Evolutionary conservation across 306 rosid genomes (phyloP).

Genomic region (Senna siamea): DNA sequence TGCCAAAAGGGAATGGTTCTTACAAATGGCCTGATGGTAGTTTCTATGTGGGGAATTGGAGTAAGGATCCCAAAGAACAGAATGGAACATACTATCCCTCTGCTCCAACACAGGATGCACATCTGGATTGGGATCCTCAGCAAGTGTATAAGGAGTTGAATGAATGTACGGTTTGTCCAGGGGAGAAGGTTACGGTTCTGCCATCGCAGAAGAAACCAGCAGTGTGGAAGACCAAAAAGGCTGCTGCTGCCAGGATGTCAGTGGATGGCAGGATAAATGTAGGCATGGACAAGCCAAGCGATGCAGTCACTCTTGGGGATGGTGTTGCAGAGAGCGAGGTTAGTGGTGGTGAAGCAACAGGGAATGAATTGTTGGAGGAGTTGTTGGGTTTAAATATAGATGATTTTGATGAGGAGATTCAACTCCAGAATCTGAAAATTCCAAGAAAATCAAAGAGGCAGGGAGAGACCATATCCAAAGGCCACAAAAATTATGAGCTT

Average conservation of each 20-base stretch:
- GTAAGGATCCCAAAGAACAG: constrained; percentile 58
- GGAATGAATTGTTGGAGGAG: constrained; percentile 53
- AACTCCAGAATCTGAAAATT: constrained; percentile 49
- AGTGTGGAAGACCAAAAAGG: constrained; percentile 68
- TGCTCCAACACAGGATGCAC: constrained; percentile 43
- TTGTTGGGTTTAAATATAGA: constrained; percentile 38
- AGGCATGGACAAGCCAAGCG: constrained; percentile 63
- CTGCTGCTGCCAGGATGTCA: constrained; percentile 60
- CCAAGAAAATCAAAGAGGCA: constrained; percentile 67
- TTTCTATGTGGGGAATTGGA: constrained; percentile 69
- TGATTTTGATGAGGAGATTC: constrained; percentile 33
- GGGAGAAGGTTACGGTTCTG: constrained; percentile 67
- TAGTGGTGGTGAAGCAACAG: constrained; percentile 40
- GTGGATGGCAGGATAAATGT: constrained; percentile 74
- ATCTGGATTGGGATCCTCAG: constrained; percentile 76
- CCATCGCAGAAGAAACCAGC: constrained; percentile 91
- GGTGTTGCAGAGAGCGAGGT: constrained; percentile 39
- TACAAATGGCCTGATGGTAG: constrained; percentile 78
- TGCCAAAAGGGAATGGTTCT: constrained; percentile 74
- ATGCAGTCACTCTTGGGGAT: too few relatives aligned
- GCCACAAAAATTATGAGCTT: constrained; percentile 84
- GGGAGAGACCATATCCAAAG: constrained; percentile 78
- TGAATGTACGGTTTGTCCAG: constrained; percentile 53
- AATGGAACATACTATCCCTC: constrained; percentile 62
- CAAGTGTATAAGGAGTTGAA: constrained; percentile 57